Evolutionary conservation across 192 early-diverging fungal genomes (phyloP), one percentile per base, ranked within the genome.

Genomic region (Coemansia sp.): DNA sequence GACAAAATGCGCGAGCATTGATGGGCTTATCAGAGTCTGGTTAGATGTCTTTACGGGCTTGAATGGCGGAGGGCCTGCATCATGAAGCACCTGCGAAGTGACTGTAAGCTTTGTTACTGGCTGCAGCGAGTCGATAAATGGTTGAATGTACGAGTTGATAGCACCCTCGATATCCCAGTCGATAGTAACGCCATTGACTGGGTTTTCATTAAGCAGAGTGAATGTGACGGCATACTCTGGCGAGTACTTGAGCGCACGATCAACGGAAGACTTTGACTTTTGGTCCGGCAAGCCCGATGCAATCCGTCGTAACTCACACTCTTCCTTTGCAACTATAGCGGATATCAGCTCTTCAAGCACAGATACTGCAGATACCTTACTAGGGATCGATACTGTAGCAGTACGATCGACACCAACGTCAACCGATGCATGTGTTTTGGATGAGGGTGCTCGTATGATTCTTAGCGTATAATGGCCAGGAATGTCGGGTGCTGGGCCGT

Each of bases 121-220:
- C 0, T 73, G 80, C 33, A 96, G 56, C 21, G 79, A 64, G n/a
- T 84, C 76, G 24, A 93, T 66, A 55, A 98, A 87, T 5, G 93
- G 91, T 13, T 65, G 55, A 10, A 98, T 46, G 61, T 87, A 91
- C 1, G 60, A 69, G 18, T 82, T 56, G 7, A 93, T 73, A 0
- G 89, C 87, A 5, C 69, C 69, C 56, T 91, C 81, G 54, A 94
- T 91, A 46, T 93, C 88, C 96, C 96, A 99, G 44, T 83, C 81
- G 0, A 90, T 80, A 2, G 74, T 55, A 4, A 83, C 68, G n/a
- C 81, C 81, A 8, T 23, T 57, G n/a, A 62, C 57, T 3, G 95
- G 90, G 49, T 95, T 81, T 11, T 85, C 93, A 59, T 91, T 92
- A 69, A 96, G 82, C 14, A 98, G 70, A 54, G 88, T 95, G 52